Conservation (phyloP, 228 moss, liverwort and hornwort genomes). For the Sphagnum magellanicum region DNA sequence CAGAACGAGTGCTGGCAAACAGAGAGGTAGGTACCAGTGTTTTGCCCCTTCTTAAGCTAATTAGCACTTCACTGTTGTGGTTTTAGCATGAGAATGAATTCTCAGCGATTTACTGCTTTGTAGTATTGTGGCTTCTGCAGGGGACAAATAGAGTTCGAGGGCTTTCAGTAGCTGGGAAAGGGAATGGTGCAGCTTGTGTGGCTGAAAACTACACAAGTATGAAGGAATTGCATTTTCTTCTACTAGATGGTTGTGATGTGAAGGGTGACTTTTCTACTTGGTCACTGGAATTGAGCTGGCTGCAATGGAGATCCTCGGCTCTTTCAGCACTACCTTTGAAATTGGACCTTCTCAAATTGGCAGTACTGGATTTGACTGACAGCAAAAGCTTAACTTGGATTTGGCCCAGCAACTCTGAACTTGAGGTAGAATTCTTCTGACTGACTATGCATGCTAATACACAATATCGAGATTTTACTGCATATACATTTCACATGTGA, state of each 20-base stretch:
- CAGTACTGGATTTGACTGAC: conserved; percentile 22
- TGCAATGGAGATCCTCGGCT: conserved; percentile 22
- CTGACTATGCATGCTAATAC: too few relatives aligned
- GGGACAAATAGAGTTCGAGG: conserved; percentile 13
- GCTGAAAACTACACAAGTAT: conserved; percentile 8
- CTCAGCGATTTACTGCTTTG: not conserved
- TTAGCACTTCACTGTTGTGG: too few relatives aligned
- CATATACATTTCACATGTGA: too few relatives aligned
- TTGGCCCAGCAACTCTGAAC: conserved; percentile 12
- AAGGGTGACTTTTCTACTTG: conserved; percentile 14
- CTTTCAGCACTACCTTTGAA: conserved; percentile 9
- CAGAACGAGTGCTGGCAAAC: not conserved
- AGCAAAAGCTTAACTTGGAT: conserved; percentile 13
- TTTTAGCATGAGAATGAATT: too few relatives aligned
- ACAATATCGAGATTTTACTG: too few relatives aligned
- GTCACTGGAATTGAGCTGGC: conserved; percentile 20
- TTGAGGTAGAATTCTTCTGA: conserved; percentile 2
- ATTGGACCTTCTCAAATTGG: not conserved
- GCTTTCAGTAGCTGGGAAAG: conserved; percentile 11
- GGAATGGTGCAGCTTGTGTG: not conserved
- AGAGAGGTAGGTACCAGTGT: conserved; percentile 4
- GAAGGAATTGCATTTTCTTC: conserved; percentile 20
- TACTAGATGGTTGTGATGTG: conserved; percentile 13
- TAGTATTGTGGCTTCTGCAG: conserved; percentile 4
- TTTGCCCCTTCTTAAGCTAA: too few relatives aligned